Evolutionary conservation across 2,329 filamentous ascomycete genomes (phyloP).

Genomic region (Endocalyx cinctus): DNA sequence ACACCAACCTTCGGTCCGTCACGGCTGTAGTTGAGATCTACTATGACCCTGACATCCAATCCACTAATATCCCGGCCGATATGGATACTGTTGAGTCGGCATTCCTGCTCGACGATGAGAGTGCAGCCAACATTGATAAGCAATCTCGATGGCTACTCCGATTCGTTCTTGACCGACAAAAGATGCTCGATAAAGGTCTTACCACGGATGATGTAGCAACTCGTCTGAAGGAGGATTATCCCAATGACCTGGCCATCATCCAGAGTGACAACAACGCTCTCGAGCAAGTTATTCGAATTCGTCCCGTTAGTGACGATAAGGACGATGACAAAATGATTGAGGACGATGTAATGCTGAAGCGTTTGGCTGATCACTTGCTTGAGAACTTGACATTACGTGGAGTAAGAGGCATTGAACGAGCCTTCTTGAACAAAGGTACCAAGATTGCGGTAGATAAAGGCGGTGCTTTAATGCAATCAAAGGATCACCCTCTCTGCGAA

Average conservation of each 20-base stretch:
- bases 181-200: constrained; percentile 91
- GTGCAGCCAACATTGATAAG: constrained; percentile 54
- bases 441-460: constrained; percentile 63
- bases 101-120: constrained; percentile 86
- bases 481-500: constrained; percentile 69
- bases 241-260: constrained; percentile 80
- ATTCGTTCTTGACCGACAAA: constrained; percentile 87
- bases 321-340: constrained; percentile 65
- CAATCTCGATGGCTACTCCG: constrained; percentile 96
- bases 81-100: constrained; percentile 94
- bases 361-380: constrained; percentile 84
- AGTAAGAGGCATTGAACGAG: constrained; percentile 81
- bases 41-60: constrained; percentile 87
- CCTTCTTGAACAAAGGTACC: constrained; percentile 83
- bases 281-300: constrained; percentile 88
- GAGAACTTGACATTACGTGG: constrained; percentile 89
- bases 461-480: constrained; percentile 69
- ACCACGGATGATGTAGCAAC: constrained; percentile 86
- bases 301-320: constrained; percentile 69
- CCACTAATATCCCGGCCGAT: constrained; percentile 83
- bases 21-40: constrained; percentile 93
- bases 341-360: constrained; percentile 89
- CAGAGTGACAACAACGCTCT: constrained; percentile 98
- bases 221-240: constrained; percentile 85
- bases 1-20: constrained; percentile 88